These are phyloP conservation scores for Aspergillus pseudoviridinutans DNA, from an alignment of 2,329 filamentous ascomycete genomes.

Conservation along the genomic window DNA sequence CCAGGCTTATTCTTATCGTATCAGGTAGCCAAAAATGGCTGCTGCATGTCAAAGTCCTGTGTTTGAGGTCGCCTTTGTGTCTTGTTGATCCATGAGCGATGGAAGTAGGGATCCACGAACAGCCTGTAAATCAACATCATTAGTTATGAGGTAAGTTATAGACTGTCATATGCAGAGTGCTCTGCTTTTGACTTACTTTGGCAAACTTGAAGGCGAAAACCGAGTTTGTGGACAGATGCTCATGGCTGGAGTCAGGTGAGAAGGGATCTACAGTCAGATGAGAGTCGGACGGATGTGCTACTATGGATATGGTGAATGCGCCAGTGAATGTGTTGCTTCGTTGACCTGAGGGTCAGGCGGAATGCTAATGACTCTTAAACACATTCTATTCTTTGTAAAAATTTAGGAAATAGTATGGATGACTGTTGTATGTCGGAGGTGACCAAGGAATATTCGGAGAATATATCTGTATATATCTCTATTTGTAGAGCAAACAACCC, in stretches of 20 bases:
- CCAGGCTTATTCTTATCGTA: not conserved
- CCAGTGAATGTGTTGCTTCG: not conserved
- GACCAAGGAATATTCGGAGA: not conserved
- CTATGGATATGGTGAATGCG: not conserved
- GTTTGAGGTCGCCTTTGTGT: not conserved
- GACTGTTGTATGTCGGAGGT: not conserved
- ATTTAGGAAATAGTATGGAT: not conserved
- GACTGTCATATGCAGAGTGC: not conserved
- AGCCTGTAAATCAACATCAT: not conserved
- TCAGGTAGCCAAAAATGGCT: not conserved
- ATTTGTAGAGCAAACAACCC: not conserved
- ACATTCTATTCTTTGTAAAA: not conserved
- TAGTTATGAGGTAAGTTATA: not conserved
- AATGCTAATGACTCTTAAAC: not conserved
- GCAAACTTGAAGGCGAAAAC: not conserved
- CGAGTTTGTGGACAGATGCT: constrained; percentile 1
- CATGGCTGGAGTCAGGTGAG: constrained; percentile 8
- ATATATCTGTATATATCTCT: not conserved
- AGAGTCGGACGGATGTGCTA: not conserved
- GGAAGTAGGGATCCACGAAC: not conserved
- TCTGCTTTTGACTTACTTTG: not conserved
- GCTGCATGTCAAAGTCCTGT: not conserved
- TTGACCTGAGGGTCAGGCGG: not conserved
- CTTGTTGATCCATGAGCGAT: not conserved
- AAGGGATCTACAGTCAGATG: constrained; percentile 4